Conservation (phyloP, 257 asterid genomes). For the Ballota nigra region DNA sequence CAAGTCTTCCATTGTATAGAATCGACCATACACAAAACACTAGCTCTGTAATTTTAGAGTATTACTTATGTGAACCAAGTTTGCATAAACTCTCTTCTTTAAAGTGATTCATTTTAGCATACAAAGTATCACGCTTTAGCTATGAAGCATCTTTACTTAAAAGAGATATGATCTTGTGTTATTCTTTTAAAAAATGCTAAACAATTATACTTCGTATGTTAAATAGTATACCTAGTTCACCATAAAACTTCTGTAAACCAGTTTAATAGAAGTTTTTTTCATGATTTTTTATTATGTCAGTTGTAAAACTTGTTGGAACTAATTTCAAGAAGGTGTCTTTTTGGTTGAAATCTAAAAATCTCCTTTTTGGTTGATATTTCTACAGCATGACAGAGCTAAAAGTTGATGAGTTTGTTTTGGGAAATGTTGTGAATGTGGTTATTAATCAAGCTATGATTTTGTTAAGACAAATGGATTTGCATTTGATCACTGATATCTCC, state of each 20-base stretch:
- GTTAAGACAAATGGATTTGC: slow-evolving; percentile 48
- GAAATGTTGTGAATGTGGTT: slow-evolving; percentile 52
- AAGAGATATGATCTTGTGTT: not conserved
- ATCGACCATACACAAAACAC: not conserved
- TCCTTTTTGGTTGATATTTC: not conserved
- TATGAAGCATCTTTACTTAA: too few species aligned
- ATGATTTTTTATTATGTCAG: not conserved
- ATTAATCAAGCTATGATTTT: slow-evolving; percentile 66
- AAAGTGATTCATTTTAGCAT: not conserved
- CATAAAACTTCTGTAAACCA: not conserved
- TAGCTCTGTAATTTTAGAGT: not conserved
- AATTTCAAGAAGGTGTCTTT: not conserved
- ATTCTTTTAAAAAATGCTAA: not conserved
- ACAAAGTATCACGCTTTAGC: too few species aligned
- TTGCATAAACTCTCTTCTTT: too few species aligned
- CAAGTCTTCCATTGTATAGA: not conserved
- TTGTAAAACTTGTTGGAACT: not conserved
- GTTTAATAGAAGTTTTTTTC: not conserved
- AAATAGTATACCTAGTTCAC: not conserved
- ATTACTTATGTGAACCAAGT: too few species aligned
- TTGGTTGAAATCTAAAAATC: not conserved
- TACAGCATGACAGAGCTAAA: slow-evolving; percentile 49
- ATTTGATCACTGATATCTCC: slow-evolving; percentile 44
- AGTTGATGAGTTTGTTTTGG: slow-evolving; percentile 47
- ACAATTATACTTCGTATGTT: not conserved